These are phyloP conservation scores for Pseudogymnoascus destructans DNA, from an alignment of 2,329 filamentous ascomycete genomes.

Conservation along the genomic window DNA sequence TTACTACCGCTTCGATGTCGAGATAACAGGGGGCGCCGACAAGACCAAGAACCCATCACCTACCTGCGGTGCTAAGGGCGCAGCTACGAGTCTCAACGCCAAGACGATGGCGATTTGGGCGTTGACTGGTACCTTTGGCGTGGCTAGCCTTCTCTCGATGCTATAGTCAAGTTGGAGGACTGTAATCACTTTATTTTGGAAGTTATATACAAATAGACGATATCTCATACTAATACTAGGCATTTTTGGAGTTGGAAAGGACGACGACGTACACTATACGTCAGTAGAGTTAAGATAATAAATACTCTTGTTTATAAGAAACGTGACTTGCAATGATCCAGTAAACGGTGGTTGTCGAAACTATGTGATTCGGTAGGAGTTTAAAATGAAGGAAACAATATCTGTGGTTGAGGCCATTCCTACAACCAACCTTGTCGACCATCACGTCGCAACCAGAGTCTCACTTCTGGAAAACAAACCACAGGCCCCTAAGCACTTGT, in stretches of 20 bases:
- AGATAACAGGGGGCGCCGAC: neutral
- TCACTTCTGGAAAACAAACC: neutral
- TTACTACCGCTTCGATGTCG: neutral
- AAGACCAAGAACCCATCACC: neutral
- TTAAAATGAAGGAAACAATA: neutral
- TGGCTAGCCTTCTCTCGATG: slow-evolving; percentile 13
- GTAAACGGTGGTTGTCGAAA: too few relatives aligned
- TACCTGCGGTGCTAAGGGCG: neutral
- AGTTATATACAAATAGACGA: too few relatives aligned
- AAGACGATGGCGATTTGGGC: neutral
- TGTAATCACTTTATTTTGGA: too few relatives aligned
- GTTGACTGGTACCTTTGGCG: neutral
- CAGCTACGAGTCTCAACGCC: neutral
- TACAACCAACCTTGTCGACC: neutral
- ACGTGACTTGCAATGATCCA: too few relatives aligned
- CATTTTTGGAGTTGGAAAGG: too few relatives aligned
- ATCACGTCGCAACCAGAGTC: neutral
- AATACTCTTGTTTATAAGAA: too few relatives aligned
- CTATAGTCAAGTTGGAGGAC: neutral
- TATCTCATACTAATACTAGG: too few relatives aligned
- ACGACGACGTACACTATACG: too few relatives aligned
- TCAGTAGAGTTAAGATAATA: too few relatives aligned
- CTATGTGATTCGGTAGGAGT: too few relatives aligned
- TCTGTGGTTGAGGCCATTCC: neutral
- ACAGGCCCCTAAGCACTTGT: neutral